A percentile compares a stretch with the other conserved stretches of the same genome.
These are phyloP conservation scores for Elaeis oleifera DNA, from an alignment of 202 grass and related monocot genomes.

Conservation along the genomic window DNA sequence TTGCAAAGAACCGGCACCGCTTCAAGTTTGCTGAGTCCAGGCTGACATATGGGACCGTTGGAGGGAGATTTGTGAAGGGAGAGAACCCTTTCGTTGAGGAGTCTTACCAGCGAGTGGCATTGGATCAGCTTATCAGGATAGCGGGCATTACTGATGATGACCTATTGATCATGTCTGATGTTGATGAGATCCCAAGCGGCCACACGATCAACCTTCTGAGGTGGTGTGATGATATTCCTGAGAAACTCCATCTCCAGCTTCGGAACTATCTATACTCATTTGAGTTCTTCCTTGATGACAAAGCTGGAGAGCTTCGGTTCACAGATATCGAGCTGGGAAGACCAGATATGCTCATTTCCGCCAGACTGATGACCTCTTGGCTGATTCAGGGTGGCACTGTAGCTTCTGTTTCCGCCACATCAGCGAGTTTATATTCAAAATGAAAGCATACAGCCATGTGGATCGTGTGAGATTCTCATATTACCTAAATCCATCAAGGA, in stretches of 20 bases:
- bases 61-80: slow-evolving; percentile 74
- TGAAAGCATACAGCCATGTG: slow-evolving; percentile 81
- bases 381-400: slow-evolving; percentile 91
- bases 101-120: slow-evolving; percentile 75
- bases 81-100: slow-evolving; percentile 95
- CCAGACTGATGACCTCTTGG: slow-evolving; percentile 69
- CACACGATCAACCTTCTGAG: slow-evolving; percentile 77
- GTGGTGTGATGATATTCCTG: slow-evolving; percentile 69
- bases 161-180: slow-evolving; percentile 92
- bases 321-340: slow-evolving; percentile 61
- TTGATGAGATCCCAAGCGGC: slow-evolving; percentile 87
- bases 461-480: slow-evolving; percentile 75
- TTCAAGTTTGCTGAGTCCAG: slow-evolving; percentile 71
- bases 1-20: slow-evolving; percentile 40
- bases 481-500: slow-evolving; percentile 53
- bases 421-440: slow-evolving; percentile 74
- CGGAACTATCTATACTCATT: slow-evolving; percentile 88
- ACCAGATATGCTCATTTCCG: slow-evolving; percentile 74
- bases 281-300: slow-evolving; percentile 67
- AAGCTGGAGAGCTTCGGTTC: slow-evolving; percentile 80
- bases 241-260: slow-evolving; percentile 68
- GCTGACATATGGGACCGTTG: slow-evolving; percentile 77
- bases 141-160: slow-evolving; percentile 65
- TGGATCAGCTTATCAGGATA: slow-evolving; percentile 71
- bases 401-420: slow-evolving; percentile 83